phyloP scores from a whole-genome alignment of 371 early-diverging fungal genomes.

The Pancytospora epiphaga region DNA sequence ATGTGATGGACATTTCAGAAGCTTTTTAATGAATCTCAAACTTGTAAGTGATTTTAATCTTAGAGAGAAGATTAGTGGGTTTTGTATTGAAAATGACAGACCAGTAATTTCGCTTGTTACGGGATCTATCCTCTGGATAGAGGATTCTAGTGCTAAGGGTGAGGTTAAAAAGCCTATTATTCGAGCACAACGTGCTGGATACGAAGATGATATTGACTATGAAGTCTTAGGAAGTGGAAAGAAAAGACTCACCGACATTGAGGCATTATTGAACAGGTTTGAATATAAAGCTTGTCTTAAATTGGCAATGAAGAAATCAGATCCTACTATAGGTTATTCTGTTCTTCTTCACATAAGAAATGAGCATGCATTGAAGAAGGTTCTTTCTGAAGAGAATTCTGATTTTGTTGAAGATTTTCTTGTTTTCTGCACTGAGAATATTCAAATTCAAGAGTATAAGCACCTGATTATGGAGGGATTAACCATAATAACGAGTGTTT shows the following conservation, averaged over 20 bases:
- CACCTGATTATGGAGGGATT: constrained; percentile 33
- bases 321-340: constrained; percentile 27
- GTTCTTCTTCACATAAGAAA: constrained; percentile 40
- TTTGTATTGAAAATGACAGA: constrained; percentile 8
- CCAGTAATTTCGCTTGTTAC: constrained; percentile 19
- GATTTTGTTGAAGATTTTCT: constrained; percentile 15
- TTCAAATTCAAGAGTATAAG: constrained; percentile 29
- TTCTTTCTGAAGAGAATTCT: constrained; percentile 17
- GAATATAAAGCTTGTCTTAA: constrained; percentile 34
- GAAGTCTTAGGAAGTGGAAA: constrained; percentile 9
- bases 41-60: constrained; percentile 22
- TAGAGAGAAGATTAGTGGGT: neutral
- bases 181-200: neutral
- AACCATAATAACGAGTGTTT: constrained; percentile 19
- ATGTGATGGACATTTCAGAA: constrained; percentile 32
- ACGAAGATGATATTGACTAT: constrained; percentile 37
- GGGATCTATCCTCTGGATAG: constrained; percentile 15
- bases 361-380: constrained; percentile 22
- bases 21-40: constrained; percentile 19
- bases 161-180: neutral
- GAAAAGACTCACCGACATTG: constrained; percentile 2
- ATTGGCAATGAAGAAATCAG: constrained; percentile 4
- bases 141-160: neutral
- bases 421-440: constrained; percentile 40
- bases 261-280: constrained; percentile 25